Percentiles rank a stretch among this genome's conserved stretches.
phyloP scores from a whole-genome alignment of 148 eudicot species.

The Talinum fruticosum region DNA sequence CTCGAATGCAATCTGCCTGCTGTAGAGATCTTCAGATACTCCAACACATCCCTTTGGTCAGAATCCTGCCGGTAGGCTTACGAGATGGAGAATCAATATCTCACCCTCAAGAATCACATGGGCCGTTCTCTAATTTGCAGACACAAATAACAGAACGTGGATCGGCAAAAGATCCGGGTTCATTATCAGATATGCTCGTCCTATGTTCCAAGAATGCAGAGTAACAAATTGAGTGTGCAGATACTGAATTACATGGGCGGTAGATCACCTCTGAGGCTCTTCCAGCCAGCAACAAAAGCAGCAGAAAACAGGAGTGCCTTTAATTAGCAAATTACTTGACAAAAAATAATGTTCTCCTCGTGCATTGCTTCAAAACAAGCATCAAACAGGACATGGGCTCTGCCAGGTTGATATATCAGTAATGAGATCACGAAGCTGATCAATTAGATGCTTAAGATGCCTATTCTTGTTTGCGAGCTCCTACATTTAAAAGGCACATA shows the following conservation, averaged over 20 bases:
- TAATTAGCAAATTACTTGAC: not conserved
- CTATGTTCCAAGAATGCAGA: not conserved
- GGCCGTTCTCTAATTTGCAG: not conserved
- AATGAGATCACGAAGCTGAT: slow-evolving; percentile 70
- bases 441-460: slow-evolving; percentile 64
- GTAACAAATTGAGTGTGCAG: not conserved
- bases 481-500: slow-evolving; percentile 27
- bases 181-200: not conserved
- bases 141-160: not conserved
- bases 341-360: not conserved
- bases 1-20: no score
- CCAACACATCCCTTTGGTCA: no score
- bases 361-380: not conserved
- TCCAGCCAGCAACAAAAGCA: not conserved
- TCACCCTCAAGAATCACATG: no score
- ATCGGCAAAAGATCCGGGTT: not conserved
- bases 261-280: not conserved
- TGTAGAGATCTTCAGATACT: no score
- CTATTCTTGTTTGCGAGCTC: slow-evolving; percentile 69
- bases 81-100: no score
- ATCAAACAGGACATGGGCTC: slow-evolving; percentile 61
- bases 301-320: not conserved
- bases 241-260: not conserved
- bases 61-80: no score
- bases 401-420: slow-evolving; percentile 81